These are phyloP conservation scores for Conringia planisiliqua DNA, from an alignment of 345 rosid species.

Conservation along the genomic window DNA sequence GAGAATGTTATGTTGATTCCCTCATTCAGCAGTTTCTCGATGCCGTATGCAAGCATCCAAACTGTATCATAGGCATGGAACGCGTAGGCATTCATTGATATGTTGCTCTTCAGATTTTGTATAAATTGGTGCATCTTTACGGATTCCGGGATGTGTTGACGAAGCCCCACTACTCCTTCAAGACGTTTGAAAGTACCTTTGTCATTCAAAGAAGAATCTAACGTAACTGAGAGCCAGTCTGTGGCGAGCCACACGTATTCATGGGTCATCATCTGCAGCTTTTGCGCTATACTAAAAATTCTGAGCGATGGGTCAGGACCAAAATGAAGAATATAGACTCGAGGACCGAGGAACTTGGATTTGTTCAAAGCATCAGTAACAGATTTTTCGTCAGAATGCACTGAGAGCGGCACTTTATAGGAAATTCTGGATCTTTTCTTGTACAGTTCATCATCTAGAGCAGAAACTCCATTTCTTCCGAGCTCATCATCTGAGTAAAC, in stretches of 20 bases:
- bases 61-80: constrained; percentile 84
- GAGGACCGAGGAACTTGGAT: constrained; percentile 56
- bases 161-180: constrained; percentile 68
- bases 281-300: constrained; percentile 52
- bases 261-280: constrained; percentile 69
- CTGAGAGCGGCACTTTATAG: constrained; percentile 52
- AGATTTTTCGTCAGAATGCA: constrained; percentile 36
- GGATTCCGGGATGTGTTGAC: constrained; percentile 67
- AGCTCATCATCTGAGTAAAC: constrained; percentile 70
- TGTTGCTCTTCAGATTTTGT: constrained; percentile 43
- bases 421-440: constrained; percentile 48
- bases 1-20: constrained; percentile 58
- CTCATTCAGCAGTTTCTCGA: constrained; percentile 50
- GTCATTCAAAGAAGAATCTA: constrained; percentile 53
- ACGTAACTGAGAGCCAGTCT: constrained; percentile 81
- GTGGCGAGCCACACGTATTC: constrained; percentile 80
- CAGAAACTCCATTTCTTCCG: constrained; percentile 74
- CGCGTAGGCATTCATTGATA: constrained; percentile 57
- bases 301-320: constrained; percentile 61
- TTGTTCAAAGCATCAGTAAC: constrained; percentile 43
- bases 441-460: constrained; percentile 51
- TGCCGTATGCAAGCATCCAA: constrained; percentile 66
- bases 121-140: constrained; percentile 45
- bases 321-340: constrained; percentile 74
- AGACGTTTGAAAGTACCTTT: constrained; percentile 31